phyloP scores from a whole-genome alignment of 2,329 filamentous ascomycete species.

The Pseudogymnoascus sp. region DNA sequence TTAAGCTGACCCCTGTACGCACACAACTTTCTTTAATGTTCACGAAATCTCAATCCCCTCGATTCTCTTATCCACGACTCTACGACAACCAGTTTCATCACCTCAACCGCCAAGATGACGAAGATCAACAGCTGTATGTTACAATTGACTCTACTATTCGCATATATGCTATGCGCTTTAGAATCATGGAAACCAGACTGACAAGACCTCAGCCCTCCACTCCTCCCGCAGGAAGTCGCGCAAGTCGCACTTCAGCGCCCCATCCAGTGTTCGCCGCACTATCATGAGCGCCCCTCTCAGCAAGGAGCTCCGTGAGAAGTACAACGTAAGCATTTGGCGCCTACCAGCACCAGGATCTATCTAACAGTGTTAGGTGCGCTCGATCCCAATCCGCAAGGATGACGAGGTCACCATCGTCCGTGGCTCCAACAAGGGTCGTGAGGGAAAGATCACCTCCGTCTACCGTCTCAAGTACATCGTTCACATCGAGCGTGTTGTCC shows the following conservation, averaged over 20 bases:
- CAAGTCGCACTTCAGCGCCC: slow-evolving; percentile 95
- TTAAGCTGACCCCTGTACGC: not conserved
- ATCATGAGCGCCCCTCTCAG: slow-evolving; percentile 95
- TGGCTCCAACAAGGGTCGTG: slow-evolving; percentile 91
- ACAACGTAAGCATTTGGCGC: slow-evolving; percentile 65
- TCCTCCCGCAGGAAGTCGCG: slow-evolving; percentile 97
- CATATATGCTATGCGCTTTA: slow-evolving; percentile 9
- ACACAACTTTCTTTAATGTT: slow-evolving; percentile 9
- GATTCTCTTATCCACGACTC: slow-evolving; percentile 12
- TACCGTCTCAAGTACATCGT: slow-evolving; percentile 98
- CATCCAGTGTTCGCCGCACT: slow-evolving; percentile 85
- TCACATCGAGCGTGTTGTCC: slow-evolving; percentile 92
- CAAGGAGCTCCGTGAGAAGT: slow-evolving; percentile 98
- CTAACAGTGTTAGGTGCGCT: slow-evolving; percentile 62
- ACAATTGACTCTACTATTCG: slow-evolving; percentile 5
- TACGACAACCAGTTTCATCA: slow-evolving; percentile 21
- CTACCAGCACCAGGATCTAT: slow-evolving; percentile 8
- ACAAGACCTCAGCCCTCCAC: slow-evolving; percentile 45
- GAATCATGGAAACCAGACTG: slow-evolving; percentile 10
- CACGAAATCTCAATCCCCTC: not conserved
- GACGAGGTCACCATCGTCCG: slow-evolving; percentile 91
- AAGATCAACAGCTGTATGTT: slow-evolving; percentile 58
- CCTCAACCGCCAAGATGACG: slow-evolving; percentile 51
- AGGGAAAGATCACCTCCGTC: slow-evolving; percentile 96
- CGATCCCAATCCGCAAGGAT: slow-evolving; percentile 95